Conservation (phyloP, 352 stramenopile species). For the Phytophthora cryptogea region DNA sequence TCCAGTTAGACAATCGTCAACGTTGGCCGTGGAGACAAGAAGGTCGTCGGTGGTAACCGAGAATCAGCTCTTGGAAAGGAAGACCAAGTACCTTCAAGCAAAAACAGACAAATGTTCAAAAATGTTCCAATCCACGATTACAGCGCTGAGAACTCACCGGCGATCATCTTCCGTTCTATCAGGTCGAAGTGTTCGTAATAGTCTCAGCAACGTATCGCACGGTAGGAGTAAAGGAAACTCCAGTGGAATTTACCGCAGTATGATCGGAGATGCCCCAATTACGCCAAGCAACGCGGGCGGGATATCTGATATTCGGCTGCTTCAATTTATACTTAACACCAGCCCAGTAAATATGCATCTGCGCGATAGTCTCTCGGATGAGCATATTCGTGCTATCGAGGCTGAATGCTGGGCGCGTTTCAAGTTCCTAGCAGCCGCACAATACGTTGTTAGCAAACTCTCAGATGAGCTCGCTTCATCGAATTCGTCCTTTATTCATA, state of each 20-base stretch:
- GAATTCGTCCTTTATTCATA: slow-evolving; percentile 5
- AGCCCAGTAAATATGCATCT: slow-evolving; percentile 67
- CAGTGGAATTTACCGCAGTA: slow-evolving; percentile 20
- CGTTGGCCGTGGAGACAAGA: not conserved
- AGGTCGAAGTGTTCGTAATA: slow-evolving; percentile 7
- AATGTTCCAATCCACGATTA: slow-evolving; percentile 29
- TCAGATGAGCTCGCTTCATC: slow-evolving; percentile 40
- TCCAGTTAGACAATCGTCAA: not conserved
- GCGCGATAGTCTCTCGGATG: slow-evolving; percentile 41
- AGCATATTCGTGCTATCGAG: slow-evolving; percentile 45
- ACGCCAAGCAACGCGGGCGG: too few species aligned
- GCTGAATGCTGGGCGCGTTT: slow-evolving; percentile 59
- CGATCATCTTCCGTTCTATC: slow-evolving; percentile 21
- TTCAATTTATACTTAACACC: slow-evolving; percentile 58
- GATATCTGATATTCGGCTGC: slow-evolving; percentile 24
- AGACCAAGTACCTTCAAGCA: slow-evolving; percentile 58
- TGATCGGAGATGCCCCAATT: slow-evolving; percentile 16
- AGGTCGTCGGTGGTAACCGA: slow-evolving; percentile 42
- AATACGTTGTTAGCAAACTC: slow-evolving; percentile 34
- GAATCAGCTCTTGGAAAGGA: slow-evolving; percentile 58
- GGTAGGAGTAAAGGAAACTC: slow-evolving; percentile 18
- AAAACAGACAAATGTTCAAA: slow-evolving; percentile 50
- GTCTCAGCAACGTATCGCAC: slow-evolving; percentile 13
- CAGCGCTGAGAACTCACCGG: slow-evolving; percentile 10
- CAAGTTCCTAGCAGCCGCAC: slow-evolving; percentile 41